These are phyloP conservation scores for Puccinia triticina DNA, from an alignment of 1,284 basidiomycete species.

Conservation along the genomic window DNA sequence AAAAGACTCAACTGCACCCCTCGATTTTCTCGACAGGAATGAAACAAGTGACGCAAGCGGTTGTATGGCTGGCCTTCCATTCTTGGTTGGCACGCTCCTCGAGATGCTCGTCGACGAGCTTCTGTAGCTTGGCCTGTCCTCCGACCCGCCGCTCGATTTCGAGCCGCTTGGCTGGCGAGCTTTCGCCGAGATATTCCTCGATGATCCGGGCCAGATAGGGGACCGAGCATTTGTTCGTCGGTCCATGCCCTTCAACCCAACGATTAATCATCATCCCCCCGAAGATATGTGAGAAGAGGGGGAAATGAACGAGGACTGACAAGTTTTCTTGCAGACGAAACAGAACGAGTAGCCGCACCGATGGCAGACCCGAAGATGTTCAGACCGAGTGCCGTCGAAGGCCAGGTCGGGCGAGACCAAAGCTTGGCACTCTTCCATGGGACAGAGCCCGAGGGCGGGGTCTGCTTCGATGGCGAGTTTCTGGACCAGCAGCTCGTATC, in stretches of 20 bases:
- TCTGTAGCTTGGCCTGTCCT: constrained; percentile 4
- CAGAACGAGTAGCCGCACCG: constrained; percentile 22
- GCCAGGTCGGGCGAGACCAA: neutral
- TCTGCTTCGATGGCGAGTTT: constrained; percentile 10
- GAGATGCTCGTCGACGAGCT: constrained; percentile 10
- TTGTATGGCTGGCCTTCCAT: neutral
- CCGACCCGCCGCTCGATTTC: neutral
- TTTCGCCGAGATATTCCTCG: neutral
- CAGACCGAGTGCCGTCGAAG: neutral
- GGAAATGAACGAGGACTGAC: neutral
- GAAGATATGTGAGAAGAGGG: too few species aligned
- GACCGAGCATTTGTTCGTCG: constrained; percentile 23
- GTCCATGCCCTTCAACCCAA: constrained; percentile 20
- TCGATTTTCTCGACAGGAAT: constrained; percentile 32
- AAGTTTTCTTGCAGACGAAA: constrained; percentile 36
- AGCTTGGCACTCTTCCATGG: neutral
- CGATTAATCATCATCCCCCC: too few species aligned
- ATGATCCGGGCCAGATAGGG: neutral
- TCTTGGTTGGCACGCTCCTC: constrained; percentile 28
- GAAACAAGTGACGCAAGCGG: constrained; percentile 17
- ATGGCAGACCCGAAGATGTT: constrained; percentile 22
- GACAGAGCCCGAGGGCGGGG: constrained; percentile 19
- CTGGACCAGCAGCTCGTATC: constrained; percentile 7
- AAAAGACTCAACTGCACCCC: constrained; percentile 24
- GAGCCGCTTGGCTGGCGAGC: neutral